Base-by-base conservation (phyloP, 2,329 filamentous ascomycete species). In the Epichloe uncinata region DNA sequence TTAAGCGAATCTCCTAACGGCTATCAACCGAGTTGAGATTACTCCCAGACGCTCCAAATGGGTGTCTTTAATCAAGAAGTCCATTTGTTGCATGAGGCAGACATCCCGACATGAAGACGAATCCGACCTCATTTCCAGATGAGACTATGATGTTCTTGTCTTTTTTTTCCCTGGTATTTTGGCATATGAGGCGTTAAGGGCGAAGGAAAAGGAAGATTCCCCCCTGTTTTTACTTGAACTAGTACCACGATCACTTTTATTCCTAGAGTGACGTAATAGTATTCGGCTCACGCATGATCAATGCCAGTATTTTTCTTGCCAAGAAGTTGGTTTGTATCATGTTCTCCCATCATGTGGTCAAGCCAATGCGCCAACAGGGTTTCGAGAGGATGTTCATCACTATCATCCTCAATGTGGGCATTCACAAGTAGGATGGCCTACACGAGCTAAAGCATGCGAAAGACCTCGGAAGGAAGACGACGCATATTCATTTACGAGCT, bases 161-260 rank as follows among this genome's bases (percentile, higher is more conserved):
- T 44, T 42, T 36, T 46, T 30, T 46, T 33, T 46, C 33, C 26
- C 38, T 41, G 22, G 36, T 34, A 50, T 55, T 48, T 53, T 50
- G 51, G 51, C 44, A 47, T 53, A 55, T 20, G 37, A 46, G 57
- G 56, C 57, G 56, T 60, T 58, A 36, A 53, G 20, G 49, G 54
- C 51, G 49, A 48, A 48, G 38, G 38, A 54, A 51, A 52, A 55
- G 53, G 50, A 55, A 50, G 57, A 63, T 62, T 57, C 63, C 63
- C 57, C 22, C 33, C 49, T 53, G 44, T 22, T 54, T 52, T 53
- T 42, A 20, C 30, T 35, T 35, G 38, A 35, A 9, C 13, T 34
- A 34, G 20, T 41, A 38, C 15, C 26, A 41, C 12, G 30, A 34
- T 35, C 16, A 30, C 38, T 30, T 47, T 37, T 5, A 20, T 42